These are phyloP conservation scores for Teratosphaeria viscida DNA, from an alignment of 2,329 filamentous ascomycete species.

Conservation along the genomic window DNA sequence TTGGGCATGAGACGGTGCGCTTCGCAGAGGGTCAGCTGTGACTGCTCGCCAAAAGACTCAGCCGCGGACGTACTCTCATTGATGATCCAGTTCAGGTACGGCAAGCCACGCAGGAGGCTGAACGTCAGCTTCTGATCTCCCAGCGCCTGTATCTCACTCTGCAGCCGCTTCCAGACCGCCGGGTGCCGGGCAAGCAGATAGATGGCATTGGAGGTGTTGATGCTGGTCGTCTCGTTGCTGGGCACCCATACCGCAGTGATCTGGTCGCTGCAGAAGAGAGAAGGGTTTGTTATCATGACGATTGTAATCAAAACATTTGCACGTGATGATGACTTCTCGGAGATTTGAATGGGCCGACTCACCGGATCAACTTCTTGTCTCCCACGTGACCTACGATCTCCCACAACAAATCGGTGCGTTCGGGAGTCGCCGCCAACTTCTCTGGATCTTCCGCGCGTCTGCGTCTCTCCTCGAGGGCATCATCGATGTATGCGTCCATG, in stretches of 20 bases:
- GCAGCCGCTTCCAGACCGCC: too few relatives aligned
- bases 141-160: background rate
- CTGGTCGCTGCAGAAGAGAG: too few relatives aligned
- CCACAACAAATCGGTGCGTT: background rate
- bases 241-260: too few relatives aligned
- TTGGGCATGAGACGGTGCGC: background rate
- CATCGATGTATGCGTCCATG: background rate
- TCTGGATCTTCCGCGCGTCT: background rate
- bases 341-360: too few relatives aligned
- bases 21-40: background rate
- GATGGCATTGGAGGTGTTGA: too few relatives aligned
- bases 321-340: background rate
- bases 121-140: background rate
- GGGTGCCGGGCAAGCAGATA: background rate
- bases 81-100: conserved; percentile 17
- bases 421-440: background rate
- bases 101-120: background rate
- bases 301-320: background rate
- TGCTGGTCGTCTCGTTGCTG: too few relatives aligned
- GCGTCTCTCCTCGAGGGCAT: background rate
- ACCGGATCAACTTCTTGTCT: background rate
- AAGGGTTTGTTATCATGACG: too few relatives aligned
- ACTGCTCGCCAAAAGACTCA: background rate
- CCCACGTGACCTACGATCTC: background rate
- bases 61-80: background rate